Percentiles rank a stretch among this genome's conserved stretches.
phyloP scores from a whole-genome alignment of 2,329 filamentous ascomycete species.

The Graphilbum fragrans region DNA sequence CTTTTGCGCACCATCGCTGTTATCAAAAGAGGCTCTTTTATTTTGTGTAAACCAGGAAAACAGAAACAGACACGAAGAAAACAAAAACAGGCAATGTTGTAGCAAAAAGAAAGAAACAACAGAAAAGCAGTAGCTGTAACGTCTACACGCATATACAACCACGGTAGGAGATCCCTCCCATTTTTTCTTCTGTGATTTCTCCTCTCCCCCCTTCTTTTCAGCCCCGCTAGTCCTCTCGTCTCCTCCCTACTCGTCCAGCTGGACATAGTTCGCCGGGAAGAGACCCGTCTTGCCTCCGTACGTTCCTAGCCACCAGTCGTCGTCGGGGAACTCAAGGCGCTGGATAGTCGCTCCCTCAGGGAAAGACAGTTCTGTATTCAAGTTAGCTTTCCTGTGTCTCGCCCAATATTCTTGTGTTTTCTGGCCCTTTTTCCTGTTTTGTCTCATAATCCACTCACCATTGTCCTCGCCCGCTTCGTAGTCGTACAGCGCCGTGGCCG shows the following conservation, averaged over 20 bases:
- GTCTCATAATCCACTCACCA: constrained; percentile 28
- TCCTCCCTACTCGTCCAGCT: constrained; percentile 28
- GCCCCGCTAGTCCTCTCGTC: too few relatives aligned
- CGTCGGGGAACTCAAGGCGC: constrained; percentile 86
- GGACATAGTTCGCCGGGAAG: constrained; percentile 67
- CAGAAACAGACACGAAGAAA: not conserved
- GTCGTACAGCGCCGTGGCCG: constrained; percentile 80
- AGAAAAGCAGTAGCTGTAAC: not conserved
- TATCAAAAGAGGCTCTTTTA: too few relatives aligned
- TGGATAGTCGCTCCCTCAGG: constrained; percentile 77
- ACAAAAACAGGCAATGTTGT: not conserved
- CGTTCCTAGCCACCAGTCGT: constrained; percentile 96
- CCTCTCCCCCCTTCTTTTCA: too few relatives aligned
- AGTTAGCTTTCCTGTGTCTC: constrained; percentile 11
- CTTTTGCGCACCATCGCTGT: too few relatives aligned
- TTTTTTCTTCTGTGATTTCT: too few relatives aligned
- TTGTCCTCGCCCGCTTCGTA: constrained; percentile 98
- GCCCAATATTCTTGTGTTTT: not conserved
- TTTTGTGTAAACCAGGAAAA: too few relatives aligned
- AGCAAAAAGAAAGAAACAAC: not conserved
- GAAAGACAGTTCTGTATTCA: constrained; percentile 58
- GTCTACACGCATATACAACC: not conserved
- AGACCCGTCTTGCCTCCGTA: constrained; percentile 70
- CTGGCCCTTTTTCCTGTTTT: too few relatives aligned
- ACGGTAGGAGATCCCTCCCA: too few relatives aligned